Evolutionary conservation across 2,329 filamentous ascomycete genomes (phyloP).

Genomic region (Ceratocystis diversiconidia): DNA sequence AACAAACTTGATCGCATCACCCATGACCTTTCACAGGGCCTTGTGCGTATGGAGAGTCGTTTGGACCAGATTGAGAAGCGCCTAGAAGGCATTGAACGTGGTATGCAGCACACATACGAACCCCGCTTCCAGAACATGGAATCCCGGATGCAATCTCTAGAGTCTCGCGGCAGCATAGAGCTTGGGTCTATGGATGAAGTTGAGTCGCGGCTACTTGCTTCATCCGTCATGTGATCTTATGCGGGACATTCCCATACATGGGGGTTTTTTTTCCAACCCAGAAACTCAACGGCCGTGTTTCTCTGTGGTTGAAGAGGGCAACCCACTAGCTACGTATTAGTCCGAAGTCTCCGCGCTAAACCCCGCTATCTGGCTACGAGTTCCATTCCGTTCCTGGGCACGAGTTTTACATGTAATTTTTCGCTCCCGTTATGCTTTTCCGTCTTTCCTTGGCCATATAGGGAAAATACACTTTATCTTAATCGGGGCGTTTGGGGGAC

Average conservation of each 20-base stretch:
- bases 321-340: background rate
- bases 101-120: slow-evolving; percentile 28
- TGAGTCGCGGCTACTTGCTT: slow-evolving; percentile 30
- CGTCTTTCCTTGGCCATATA: background rate
- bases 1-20: slow-evolving; percentile 46
- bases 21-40: slow-evolving; percentile 41
- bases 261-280: background rate
- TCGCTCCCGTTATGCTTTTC: background rate
- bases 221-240: slow-evolving; percentile 12
- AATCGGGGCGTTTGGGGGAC: background rate
- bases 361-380: background rate
- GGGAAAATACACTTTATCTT: background rate
- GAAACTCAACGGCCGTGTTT: background rate
- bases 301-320: background rate
- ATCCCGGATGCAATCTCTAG: slow-evolving; percentile 30
- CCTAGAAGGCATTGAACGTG: slow-evolving; percentile 39
- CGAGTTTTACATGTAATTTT: background rate
- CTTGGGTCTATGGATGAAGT: slow-evolving; percentile 33
- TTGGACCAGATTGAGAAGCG: slow-evolving; percentile 41
- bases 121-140: slow-evolving; percentile 34
- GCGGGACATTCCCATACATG: background rate
- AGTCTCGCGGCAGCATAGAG: slow-evolving; percentile 23
- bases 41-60: slow-evolving; percentile 36
- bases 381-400: background rate
- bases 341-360: background rate